Conservation (phyloP, 2,329 filamentous ascomycete genomes). For the Exserohilum turcica region DNA sequence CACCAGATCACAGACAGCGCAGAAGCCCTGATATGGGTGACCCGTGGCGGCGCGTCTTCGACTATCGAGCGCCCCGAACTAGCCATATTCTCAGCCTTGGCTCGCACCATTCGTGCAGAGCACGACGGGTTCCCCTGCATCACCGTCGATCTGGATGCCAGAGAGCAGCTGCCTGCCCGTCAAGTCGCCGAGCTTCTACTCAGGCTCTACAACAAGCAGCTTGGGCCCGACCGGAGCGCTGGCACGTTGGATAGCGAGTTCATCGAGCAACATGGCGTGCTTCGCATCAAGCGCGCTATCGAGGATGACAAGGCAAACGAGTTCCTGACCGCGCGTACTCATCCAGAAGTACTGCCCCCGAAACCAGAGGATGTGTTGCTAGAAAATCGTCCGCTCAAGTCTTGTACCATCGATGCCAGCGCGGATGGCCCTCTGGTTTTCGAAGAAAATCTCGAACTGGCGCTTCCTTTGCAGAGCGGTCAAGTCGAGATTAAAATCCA, state of each 20-base stretch:
- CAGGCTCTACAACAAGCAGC: conserved; percentile 4
- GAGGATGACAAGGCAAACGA: conserved; percentile 12
- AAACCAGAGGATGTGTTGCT: conserved; percentile 5
- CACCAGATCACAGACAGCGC: conserved; percentile 15
- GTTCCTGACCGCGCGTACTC: conserved; percentile 13
- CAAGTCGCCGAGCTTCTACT: conserved; percentile 9
- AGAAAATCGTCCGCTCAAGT: not conserved
- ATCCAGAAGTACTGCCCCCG: conserved; percentile 3
- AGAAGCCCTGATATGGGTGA: conserved; percentile 26
- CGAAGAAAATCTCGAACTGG: conserved; percentile 10
- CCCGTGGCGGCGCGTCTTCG: conserved; percentile 19
- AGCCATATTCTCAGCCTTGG: conserved; percentile 17
- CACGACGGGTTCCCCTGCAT: conserved; percentile 18
- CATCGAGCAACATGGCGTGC: conserved; percentile 13
- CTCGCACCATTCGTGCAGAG: conserved; percentile 19
- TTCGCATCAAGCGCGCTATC: conserved; percentile 16
- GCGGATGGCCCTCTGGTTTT: conserved; percentile 1
- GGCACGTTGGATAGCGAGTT: conserved; percentile 12
- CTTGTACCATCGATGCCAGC: not conserved
- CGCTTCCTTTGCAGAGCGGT: conserved; percentile 9
- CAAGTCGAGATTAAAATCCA: conserved; percentile 43
- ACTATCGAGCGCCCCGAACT: conserved; percentile 17
- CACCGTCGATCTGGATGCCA: conserved; percentile 23
- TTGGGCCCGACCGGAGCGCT: not conserved
- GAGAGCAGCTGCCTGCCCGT: conserved; percentile 3